Evolutionary conservation across 1,139 yeast genomes (phyloP), one percentile per base, ranked within the genome.

Genomic region (Zygoascus sp.): DNA sequence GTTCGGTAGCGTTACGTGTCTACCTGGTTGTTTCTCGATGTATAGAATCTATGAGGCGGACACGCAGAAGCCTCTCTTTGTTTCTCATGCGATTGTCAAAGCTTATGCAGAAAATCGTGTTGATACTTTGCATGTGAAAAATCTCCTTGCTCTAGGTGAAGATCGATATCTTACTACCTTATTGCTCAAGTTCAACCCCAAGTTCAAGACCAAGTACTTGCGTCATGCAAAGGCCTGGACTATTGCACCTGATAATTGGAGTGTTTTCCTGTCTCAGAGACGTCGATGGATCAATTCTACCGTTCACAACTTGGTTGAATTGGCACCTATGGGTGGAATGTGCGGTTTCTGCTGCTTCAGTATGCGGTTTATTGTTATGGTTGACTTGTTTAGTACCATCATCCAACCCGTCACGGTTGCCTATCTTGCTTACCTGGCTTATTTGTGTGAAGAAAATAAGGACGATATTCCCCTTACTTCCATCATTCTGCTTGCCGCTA

Each of bases 231-330:
- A 59, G 28, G 73, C 73, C 3, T 64, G 59, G 56, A 69, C 74
- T 3, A 61, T 69, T n/a, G 74, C 73, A 1, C 74, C 74, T 17
- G 73, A 69, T 40, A 60, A 61, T n/a, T 69, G 72, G 71, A 50
- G 61, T 1, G 73, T 69, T 15, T 63, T 70, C 49, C 50, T 70
- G 47, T 70, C 74, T 6, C 74, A 70, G 55, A 65, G 74, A 38
- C 67, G 74, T 30, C 64, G 74, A 48, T 70, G 74, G 74, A 70
- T 70, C 52, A 70, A 70, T 57, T 69, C 74, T 2, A 69, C 74
- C 2, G 71, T 69, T 16, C 74, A 69, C 48, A 69, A 69, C 51
- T 56, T 69, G 56, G 59, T 67, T 11, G 74, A 69, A 52, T 58
- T 69, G 42, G 67, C 62, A 7, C 72, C 73, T 11, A 58, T 69